Evolutionary conservation across 1,284 basidiomycete genomes (phyloP).

Genomic region (Malassezia caprae): DNA sequence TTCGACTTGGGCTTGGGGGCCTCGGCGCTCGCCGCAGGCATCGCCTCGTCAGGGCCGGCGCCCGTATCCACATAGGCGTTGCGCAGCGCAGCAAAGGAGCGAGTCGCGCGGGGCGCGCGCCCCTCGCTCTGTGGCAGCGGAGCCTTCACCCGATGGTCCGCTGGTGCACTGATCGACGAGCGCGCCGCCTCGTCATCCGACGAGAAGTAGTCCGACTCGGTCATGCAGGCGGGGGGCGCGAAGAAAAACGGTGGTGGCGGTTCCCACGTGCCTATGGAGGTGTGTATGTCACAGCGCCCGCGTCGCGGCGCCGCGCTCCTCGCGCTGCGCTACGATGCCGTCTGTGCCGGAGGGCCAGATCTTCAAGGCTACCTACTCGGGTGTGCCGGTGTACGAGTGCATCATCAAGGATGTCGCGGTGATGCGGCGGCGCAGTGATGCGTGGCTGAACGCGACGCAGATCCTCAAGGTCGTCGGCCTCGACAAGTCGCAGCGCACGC

Average conservation of each 20-base stretch:
- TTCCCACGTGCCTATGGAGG: constrained; percentile 9
- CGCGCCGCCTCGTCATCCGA: constrained; percentile 13
- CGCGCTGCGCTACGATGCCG: constrained; percentile 6
- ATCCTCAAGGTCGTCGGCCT: constrained; percentile 98
- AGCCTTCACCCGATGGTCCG: constrained; percentile 11
- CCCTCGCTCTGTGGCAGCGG: constrained; percentile 10
- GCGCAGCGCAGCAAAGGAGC: constrained; percentile 11
- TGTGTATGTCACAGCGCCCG: background rate
- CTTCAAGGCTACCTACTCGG: constrained; percentile 49
- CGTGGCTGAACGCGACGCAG: constrained; percentile 94
- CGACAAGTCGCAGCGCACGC: constrained; percentile 94
- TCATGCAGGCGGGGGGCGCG: constrained; percentile 1
- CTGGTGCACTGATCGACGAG: constrained; percentile 17
- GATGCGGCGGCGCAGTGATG: constrained; percentile 89
- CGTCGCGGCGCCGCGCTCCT: background rate
- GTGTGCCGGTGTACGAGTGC: constrained; percentile 51
- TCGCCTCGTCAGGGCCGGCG: constrained; percentile 5
- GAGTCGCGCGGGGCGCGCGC: constrained; percentile 3
- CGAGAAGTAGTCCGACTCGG: constrained; percentile 18
- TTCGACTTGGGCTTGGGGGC: constrained; percentile 4
- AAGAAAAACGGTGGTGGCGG: background rate
- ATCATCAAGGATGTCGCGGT: constrained; percentile 59
- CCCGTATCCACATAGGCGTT: constrained; percentile 6
- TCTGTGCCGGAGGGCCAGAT: constrained; percentile 17
- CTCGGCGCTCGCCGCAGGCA: background rate